phyloP scores from a whole-genome alignment of 2,329 filamentous ascomycete genomes.

The Xylariaceae sp. region DNA sequence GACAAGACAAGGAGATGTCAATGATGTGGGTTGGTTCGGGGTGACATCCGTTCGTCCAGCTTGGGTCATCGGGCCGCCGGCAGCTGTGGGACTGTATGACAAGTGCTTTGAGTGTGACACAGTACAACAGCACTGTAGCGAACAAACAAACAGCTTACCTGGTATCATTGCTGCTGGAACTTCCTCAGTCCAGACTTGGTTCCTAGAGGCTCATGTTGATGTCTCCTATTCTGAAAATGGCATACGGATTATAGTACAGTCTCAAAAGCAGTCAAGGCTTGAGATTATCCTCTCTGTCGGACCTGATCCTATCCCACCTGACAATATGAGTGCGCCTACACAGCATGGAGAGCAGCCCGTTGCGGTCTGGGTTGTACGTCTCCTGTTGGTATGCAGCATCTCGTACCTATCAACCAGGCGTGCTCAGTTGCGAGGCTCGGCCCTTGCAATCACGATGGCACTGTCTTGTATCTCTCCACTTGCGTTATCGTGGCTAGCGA shows the following conservation, averaged over 20 bases:
- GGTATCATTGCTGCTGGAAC: too few relatives aligned
- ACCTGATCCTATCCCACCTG: too few relatives aligned
- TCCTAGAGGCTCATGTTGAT: too few relatives aligned
- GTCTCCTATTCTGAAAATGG: too few relatives aligned
- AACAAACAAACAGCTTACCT: too few relatives aligned
- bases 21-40: neutral
- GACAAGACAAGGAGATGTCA: neutral
- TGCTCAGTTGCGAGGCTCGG: neutral
- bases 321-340: constrained; percentile 10
- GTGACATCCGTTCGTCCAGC: too few relatives aligned
- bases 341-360: constrained; percentile 13
- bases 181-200: too few relatives aligned
- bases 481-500: constrained; percentile 33
- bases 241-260: too few relatives aligned
- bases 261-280: neutral
- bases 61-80: too few relatives aligned
- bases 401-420: constrained; percentile 2
- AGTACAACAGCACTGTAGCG: too few relatives aligned
- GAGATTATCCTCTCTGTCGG: too few relatives aligned
- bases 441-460: neutral
- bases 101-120: too few relatives aligned
- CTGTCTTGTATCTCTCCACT: constrained; percentile 9
- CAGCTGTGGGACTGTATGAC: constrained; percentile 8
- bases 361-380: constrained; percentile 9
- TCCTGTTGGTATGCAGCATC: constrained; percentile 9